These are phyloP conservation scores for Candida dajiaensis DNA, from an alignment of 805 yeast genomes.

Conservation along the genomic window DNA sequence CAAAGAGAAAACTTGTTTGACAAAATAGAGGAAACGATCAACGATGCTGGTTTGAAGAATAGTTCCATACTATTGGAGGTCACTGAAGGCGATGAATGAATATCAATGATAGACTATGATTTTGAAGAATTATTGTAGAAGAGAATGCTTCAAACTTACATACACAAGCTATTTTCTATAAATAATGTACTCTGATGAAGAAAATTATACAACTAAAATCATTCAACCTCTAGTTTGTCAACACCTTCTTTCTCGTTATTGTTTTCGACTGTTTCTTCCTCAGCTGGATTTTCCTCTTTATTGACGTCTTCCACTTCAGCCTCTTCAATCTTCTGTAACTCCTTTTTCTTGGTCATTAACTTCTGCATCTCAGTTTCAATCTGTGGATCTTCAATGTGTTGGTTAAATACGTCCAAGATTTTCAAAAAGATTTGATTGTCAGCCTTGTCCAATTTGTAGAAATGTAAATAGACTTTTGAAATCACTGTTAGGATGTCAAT, in stretches of 20 bases:
- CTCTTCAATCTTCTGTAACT: slow-evolving; percentile 17
- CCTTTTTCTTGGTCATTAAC: slow-evolving; percentile 31
- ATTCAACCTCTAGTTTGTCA: neutral
- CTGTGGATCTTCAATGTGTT: slow-evolving; percentile 31
- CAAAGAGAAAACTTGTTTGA: slow-evolving; percentile 49
- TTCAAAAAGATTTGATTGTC: slow-evolving; percentile 33
- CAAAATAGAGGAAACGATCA: slow-evolving; percentile 51
- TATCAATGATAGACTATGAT: neutral
- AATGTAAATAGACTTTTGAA: slow-evolving; percentile 46
- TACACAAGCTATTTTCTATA: neutral
- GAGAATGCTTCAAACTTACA: no score
- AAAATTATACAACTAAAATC: neutral
- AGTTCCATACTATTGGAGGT: slow-evolving; percentile 43
- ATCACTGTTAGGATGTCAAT: slow-evolving; percentile 63
- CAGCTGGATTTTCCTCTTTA: no score
- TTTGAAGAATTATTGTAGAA: neutral
- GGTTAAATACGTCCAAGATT: slow-evolving; percentile 33
- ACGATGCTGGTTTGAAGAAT: slow-evolving; percentile 73
- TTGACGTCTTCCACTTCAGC: neutral
- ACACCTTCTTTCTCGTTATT: neutral
- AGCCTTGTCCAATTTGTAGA: slow-evolving; percentile 31
- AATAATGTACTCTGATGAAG: neutral
- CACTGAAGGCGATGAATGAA: slow-evolving; percentile 8
- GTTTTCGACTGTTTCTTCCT: neutral
- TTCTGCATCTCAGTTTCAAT: slow-evolving; percentile 34